Evolutionary conservation across 2,329 filamentous ascomycete genomes (phyloP).

Genomic region (Dothistroma pini): DNA sequence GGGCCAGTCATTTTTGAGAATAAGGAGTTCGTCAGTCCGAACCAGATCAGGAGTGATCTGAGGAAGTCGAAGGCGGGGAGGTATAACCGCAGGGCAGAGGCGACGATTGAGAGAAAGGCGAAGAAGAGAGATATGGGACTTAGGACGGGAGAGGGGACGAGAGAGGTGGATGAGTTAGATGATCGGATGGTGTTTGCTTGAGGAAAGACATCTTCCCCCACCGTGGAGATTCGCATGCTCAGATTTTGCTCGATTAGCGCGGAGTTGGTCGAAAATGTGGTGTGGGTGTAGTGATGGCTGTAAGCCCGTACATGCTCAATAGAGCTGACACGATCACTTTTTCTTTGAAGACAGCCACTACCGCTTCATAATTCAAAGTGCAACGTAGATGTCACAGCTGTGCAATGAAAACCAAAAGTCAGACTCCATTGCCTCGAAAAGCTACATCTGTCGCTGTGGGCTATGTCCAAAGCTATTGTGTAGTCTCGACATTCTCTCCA

Average conservation of each 20-base stretch:
- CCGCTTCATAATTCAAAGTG: no score
- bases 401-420: no score
- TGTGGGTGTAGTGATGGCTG: background rate
- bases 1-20: constrained; percentile 98
- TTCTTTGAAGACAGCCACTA: no score
- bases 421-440: no score
- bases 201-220: constrained; percentile 16
- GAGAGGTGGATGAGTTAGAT: constrained; percentile 67
- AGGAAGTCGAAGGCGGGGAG: constrained; percentile 70
- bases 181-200: constrained; percentile 72
- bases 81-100: constrained; percentile 74
- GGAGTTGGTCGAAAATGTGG: background rate
- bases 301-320: background rate
- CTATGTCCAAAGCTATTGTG: no score
- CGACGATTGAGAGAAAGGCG: constrained; percentile 65
- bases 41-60: constrained; percentile 80
- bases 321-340: background rate
- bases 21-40: constrained; percentile 93
- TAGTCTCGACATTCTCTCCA: no score
- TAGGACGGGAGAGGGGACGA: constrained; percentile 61
- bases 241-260: background rate
- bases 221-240: background rate
- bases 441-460: no score
- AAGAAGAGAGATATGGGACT: constrained; percentile 77
- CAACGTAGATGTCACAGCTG: no score